Percentiles rank a stretch among this genome's conserved stretches.
Evolutionary conservation across 2,329 filamentous ascomycete genomes (phyloP).

Genomic region (Exophiala aquamarina): DNA sequence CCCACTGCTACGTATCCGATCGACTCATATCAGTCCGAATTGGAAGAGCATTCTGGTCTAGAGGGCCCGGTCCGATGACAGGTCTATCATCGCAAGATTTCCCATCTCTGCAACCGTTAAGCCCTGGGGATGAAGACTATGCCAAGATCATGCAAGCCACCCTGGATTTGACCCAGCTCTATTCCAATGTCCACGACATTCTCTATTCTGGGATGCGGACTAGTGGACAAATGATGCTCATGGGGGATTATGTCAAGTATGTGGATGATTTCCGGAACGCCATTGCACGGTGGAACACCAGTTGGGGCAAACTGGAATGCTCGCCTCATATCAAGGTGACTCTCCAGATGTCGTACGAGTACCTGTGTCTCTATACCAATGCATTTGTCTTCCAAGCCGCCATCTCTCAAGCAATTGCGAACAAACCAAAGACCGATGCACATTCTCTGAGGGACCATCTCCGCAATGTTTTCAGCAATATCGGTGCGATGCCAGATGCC

Average conservation of each 20-base stretch:
- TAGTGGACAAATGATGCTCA: conserved; percentile 68
- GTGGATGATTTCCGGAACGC: conserved; percentile 71
- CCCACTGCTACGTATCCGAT: conserved; percentile 67
- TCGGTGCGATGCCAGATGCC: conserved; percentile 62
- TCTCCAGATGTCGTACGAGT: conserved; percentile 69
- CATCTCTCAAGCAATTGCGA: conserved; percentile 51
- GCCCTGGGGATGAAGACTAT: conserved; percentile 63
- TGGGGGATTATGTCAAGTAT: conserved; percentile 72
- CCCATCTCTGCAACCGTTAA: conserved; percentile 61
- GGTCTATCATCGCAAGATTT: conserved; percentile 66
- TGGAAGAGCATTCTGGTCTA: conserved; percentile 72
- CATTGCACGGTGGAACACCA: conserved; percentile 69
- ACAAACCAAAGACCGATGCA: conserved; percentile 36
- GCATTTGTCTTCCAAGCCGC: conserved; percentile 75
- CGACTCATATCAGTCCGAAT: conserved; percentile 69
- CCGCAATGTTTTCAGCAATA: conserved; percentile 50
- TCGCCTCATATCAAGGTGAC: conserved; percentile 67
- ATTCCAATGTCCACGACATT: conserved; percentile 72
- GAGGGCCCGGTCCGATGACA: conserved; percentile 67
- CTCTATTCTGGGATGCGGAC: conserved; percentile 70
- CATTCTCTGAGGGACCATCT: conserved; percentile 39
- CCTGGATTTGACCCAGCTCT: conserved; percentile 69
- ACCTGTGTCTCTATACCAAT: conserved; percentile 70
- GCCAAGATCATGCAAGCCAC: conserved; percentile 70
- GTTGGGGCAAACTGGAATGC: conserved; percentile 67